Evolutionary conservation across 2,329 filamentous ascomycete genomes (phyloP), one percentile per base, ranked within the genome.

Genomic region (Zasmidium cellare): DNA sequence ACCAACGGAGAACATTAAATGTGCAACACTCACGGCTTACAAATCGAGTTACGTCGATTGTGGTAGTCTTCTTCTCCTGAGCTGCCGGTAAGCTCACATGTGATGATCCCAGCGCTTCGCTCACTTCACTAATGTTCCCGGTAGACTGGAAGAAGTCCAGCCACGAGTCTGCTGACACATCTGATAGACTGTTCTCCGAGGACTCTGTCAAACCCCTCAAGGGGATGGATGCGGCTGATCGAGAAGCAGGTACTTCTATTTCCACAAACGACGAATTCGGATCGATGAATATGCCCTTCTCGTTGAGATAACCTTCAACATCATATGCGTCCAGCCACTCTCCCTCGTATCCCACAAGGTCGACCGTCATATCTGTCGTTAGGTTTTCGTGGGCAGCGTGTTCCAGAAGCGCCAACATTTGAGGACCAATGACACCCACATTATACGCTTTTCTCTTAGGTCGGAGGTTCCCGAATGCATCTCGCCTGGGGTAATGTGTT

Each of bases 271-370:
- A 86, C 9, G 82, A 79, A 9, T 79, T 76, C 0, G 82, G 80
- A 9, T 87, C 82, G 52, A 92, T 85, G 47, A 78, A 71, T 24
- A 91, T 82, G 3, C 86, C 86, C 25, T 83, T 82, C 51, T 83
- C 79, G 44, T 81, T 81, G 2, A 96, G 76, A 69, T 92, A 94
- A 12, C 83, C 80, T 72, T 94, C 88, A 0, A 92, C 86, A 70
- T 94, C 91, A 58, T 90, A 82, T 0, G 86, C 77, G 67, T 94
- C 90, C 65, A 89, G 90, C 79, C 90, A 94, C 51, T 90, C 84
- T 3, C 89, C 89, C 58, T 88, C 83, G 60, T 87, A 89, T 0
- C 85, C 88, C 1, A 82, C 80, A 7, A 87, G 71, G 41, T 79
- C 80, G 63, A 88, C 77, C 9, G 68, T 67, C 67, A 71, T 67